Evolutionary conservation across 2,329 filamentous ascomycete species (phyloP).

Genomic region (Lasiodiplodia gonubiensis): DNA sequence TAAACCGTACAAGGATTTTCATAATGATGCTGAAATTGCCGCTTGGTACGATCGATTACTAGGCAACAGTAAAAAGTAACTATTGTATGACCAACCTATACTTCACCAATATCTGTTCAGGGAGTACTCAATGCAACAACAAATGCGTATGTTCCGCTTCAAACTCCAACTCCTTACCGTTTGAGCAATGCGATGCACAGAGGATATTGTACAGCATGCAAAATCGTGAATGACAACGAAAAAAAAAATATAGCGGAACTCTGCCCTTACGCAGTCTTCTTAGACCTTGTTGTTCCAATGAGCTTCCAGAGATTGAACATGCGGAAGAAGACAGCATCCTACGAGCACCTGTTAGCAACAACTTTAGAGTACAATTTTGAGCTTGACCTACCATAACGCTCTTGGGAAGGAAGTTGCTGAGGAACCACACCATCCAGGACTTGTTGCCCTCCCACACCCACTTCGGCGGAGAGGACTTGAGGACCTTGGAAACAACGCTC

Average conservation of each 20-base stretch:
- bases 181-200: not conserved
- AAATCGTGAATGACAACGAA: not conserved
- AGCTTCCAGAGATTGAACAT: conserved; percentile 60
- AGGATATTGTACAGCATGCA: not conserved
- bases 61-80: not conserved
- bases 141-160: not conserved
- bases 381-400: conserved; percentile 43
- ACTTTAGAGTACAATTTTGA: not conserved
- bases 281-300: conserved; percentile 42
- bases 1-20: conserved; percentile 32
- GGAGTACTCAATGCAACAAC: not conserved
- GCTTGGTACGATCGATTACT: not conserved
- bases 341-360: conserved; percentile 29
- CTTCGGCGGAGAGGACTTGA: conserved; percentile 43
- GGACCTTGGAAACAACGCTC: conserved; percentile 60
- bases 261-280: conserved; percentile 38
- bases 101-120: not conserved
- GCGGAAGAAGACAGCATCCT: conserved; percentile 54
- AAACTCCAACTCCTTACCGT: not conserved
- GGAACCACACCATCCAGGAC: conserved; percentile 56
- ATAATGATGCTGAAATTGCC: not conserved
- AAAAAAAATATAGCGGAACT: not conserved
- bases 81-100: not conserved
- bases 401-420: conserved; percentile 54
- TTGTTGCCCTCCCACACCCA: conserved; percentile 42